Evolutionary conservation across 1,284 basidiomycete genomes (phyloP).

Genomic region (Ceratobasidium theobromae): DNA sequence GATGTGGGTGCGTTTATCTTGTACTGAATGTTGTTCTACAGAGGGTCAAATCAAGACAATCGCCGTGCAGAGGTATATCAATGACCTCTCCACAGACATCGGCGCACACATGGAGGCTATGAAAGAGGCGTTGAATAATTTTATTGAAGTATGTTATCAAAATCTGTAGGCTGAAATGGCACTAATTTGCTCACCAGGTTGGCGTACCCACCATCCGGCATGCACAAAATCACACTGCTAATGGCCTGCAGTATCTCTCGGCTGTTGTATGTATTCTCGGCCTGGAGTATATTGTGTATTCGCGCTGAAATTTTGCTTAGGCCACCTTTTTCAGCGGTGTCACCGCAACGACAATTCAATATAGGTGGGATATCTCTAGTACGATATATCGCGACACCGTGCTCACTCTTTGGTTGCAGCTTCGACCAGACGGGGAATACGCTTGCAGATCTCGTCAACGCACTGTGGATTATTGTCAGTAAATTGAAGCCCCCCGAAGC

Average conservation of each 20-base stretch:
- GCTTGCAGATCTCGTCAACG: constrained; percentile 52
- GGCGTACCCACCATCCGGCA: constrained; percentile 75
- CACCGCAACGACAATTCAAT: constrained; percentile 46
- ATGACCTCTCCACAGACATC: constrained; percentile 66
- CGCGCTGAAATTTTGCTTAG: neutral
- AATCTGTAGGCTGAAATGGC: neutral
- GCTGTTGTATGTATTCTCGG: constrained; percentile 47
- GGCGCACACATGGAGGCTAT: constrained; percentile 65
- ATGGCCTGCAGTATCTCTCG: constrained; percentile 66
- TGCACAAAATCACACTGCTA: constrained; percentile 67
- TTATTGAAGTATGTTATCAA: constrained; percentile 65
- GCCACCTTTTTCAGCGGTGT: constrained; percentile 77
- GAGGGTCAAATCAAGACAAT: constrained; percentile 46
- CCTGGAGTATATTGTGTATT: neutral
- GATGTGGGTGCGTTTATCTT: neutral
- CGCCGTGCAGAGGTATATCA: constrained; percentile 67
- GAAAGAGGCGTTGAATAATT: constrained; percentile 61
- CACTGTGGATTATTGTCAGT: constrained; percentile 62
- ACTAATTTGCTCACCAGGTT: constrained; percentile 39
- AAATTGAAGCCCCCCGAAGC: neutral
- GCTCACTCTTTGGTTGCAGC: neutral
- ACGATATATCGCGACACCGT: neutral
- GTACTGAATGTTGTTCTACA: neutral
- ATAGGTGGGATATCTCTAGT: neutral
- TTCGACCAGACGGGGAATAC: constrained; percentile 3